phyloP scores from a whole-genome alignment of 176 grass and related monocot species.

The Carex cristatella region DNA sequence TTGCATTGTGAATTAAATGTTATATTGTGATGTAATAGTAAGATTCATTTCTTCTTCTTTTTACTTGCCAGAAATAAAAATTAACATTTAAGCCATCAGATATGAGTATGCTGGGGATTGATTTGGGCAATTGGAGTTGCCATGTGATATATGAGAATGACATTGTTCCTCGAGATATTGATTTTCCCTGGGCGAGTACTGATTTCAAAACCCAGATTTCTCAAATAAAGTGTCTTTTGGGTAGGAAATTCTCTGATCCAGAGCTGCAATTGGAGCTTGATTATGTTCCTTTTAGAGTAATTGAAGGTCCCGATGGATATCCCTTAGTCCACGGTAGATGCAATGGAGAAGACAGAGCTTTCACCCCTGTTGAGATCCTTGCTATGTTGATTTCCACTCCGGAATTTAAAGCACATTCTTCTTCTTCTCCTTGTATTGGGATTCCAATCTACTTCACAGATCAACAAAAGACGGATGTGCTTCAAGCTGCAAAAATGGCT shows the following conservation, averaged over 20 bases:
- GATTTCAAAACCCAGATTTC: no score
- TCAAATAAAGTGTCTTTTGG: background rate
- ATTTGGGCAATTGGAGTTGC: no score
- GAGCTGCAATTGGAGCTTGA: background rate
- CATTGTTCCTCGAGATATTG: no score
- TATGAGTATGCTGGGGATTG: no score
- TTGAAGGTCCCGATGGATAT: background rate
- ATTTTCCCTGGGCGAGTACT: no score
- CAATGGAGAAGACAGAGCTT: slow-evolving; percentile 1
- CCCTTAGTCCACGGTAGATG: background rate
- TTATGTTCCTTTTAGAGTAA: slow-evolving; percentile 4
- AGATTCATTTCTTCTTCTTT: no score
- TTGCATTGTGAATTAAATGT: no score
- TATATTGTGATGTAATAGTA: no score
- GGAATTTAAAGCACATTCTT: background rate
- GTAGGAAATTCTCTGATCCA: background rate
- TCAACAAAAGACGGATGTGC: background rate
- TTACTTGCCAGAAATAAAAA: no score
- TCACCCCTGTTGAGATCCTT: background rate
- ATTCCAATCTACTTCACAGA: slow-evolving; percentile 6
- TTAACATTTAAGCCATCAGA: no score
- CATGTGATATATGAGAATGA: no score
- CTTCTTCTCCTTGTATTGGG: background rate
- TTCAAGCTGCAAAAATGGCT: background rate
- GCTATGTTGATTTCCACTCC: background rate